A percentile compares a stretch with the other conserved stretches of the same genome.
phyloP scores from a whole-genome alignment of 2,329 filamentous ascomycete species.

The Colletotrichum orchidophilum region DNA sequence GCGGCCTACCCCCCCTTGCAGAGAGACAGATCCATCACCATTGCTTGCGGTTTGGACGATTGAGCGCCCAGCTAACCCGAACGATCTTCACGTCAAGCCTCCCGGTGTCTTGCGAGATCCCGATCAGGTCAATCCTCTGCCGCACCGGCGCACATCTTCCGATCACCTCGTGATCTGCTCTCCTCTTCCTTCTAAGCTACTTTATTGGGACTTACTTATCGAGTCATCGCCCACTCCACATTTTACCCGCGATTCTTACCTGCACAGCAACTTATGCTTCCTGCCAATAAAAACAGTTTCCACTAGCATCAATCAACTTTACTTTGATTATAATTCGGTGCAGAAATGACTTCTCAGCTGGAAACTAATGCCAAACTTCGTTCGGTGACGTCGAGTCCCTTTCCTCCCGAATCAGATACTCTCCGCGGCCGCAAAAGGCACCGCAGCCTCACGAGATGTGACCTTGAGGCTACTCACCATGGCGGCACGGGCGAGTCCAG shows the following conservation, averaged over 20 bases:
- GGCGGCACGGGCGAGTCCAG: slow-evolving; percentile 53
- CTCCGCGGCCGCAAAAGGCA: slow-evolving; percentile 51
- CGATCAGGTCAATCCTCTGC: slow-evolving; percentile 22
- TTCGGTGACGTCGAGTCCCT: slow-evolving; percentile 17
- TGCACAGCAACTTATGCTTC: neutral
- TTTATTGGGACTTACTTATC: slow-evolving; percentile 6
- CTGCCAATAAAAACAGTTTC: neutral
- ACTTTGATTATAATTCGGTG: neutral
- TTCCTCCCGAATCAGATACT: slow-evolving; percentile 29
- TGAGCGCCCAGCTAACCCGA: neutral
- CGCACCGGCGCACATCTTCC: slow-evolving; percentile 7
- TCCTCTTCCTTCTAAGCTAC: neutral
- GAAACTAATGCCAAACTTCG: slow-evolving; percentile 14
- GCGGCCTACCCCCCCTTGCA: neutral
- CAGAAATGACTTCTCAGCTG: slow-evolving; percentile 16
- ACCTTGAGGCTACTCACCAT: slow-evolving; percentile 43
- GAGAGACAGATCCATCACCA: slow-evolving; percentile 11
- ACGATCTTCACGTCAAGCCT: slow-evolving; percentile 14
- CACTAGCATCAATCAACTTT: neutral
- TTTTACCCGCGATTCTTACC: neutral
- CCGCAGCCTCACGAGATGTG: slow-evolving; percentile 47
- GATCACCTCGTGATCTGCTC: slow-evolving; percentile 3
- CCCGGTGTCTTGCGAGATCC: slow-evolving; percentile 16
- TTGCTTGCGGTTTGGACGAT: slow-evolving; percentile 1
- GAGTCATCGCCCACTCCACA: slow-evolving; percentile 18